Conservation (phyloP, 108 stramenopile species). For the Nannochloropsis gaditana region DNA sequence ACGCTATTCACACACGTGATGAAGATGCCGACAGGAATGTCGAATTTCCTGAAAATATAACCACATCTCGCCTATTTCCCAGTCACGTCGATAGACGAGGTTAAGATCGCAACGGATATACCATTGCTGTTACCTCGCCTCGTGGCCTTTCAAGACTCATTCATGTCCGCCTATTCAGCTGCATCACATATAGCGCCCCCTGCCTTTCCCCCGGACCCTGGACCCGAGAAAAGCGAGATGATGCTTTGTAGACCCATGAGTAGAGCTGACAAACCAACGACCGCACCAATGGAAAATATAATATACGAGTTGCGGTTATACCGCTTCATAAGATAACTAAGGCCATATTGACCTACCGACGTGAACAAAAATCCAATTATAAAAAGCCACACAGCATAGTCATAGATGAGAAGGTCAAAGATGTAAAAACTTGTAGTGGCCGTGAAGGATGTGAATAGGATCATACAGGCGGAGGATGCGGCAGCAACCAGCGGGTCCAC, state of each 20-base stretch:
- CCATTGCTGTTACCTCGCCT: no score
- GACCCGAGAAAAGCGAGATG: conserved; percentile 33
- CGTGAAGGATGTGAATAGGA: conserved; percentile 78
- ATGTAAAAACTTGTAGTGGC: conserved; percentile 84
- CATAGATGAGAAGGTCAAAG: conserved; percentile 74
- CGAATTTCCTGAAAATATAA: no score
- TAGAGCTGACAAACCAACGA: conserved; percentile 67
- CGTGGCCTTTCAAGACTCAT: no score
- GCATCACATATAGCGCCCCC: conserved; percentile 22
- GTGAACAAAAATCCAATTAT: conserved; percentile 74
- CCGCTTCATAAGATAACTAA: conserved; percentile 66
- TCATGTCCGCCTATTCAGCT: not conserved
- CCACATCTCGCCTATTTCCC: no score
- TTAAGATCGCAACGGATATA: no score
- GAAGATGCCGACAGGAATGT: no score
- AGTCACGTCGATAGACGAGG: no score
- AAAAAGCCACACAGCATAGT: conserved; percentile 74
- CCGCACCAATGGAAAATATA: conserved; percentile 82
- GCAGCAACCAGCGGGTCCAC: conserved; percentile 70
- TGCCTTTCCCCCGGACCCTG: conserved; percentile 26
- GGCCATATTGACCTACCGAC: conserved; percentile 67
- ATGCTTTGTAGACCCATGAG: conserved; percentile 55
- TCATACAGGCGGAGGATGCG: conserved; percentile 80
- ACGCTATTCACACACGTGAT: no score
- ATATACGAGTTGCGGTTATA: conserved; percentile 75